These are phyloP conservation scores for Phytopythium cucurbitacearum DNA, from an alignment of 352 stramenopile species.

Conservation along the genomic window DNA sequence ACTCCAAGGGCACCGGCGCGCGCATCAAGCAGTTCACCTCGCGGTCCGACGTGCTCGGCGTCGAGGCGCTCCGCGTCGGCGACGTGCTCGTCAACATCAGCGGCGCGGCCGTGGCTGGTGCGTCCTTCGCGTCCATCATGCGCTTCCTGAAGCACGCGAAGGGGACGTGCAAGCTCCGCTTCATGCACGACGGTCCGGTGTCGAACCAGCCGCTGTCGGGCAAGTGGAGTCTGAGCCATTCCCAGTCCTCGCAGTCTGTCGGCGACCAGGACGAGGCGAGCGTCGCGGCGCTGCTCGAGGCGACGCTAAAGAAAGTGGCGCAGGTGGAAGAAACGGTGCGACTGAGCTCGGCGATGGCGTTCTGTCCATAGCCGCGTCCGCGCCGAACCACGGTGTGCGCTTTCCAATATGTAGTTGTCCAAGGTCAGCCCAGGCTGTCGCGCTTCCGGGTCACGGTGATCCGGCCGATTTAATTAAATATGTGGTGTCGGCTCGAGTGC, in stretches of 20 bases:
- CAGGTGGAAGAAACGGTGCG: constrained; percentile 71
- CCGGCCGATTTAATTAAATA: no score
- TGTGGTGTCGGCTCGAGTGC: no score
- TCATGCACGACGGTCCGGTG: constrained; percentile 23
- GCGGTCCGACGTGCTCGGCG: constrained; percentile 64
- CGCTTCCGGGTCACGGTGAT: no score
- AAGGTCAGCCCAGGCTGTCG: no score
- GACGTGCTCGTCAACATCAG: constrained; percentile 80
- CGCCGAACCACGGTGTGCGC: no score
- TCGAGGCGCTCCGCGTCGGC: constrained; percentile 46
- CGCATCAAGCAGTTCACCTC: constrained; percentile 64
- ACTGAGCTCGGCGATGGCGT: constrained; percentile 70
- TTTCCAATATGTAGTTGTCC: no score
- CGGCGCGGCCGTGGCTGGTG: constrained; percentile 44
- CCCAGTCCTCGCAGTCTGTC: constrained; percentile 23
- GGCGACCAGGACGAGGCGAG: constrained; percentile 35
- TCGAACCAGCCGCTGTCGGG: constrained; percentile 6
- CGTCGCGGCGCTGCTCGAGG: constrained; percentile 63
- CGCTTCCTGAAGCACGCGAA: constrained; percentile 80
- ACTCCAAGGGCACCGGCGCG: constrained; percentile 40
- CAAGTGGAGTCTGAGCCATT: constrained; percentile 11
- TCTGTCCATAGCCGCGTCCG: constrained; percentile 30
- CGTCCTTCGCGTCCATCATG: constrained; percentile 61
- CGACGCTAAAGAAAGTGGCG: constrained; percentile 71
- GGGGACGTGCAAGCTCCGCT: constrained; percentile 70